phyloP scores from a whole-genome alignment of 345 rosid genomes.

The Citrus mangshanensis region DNA sequence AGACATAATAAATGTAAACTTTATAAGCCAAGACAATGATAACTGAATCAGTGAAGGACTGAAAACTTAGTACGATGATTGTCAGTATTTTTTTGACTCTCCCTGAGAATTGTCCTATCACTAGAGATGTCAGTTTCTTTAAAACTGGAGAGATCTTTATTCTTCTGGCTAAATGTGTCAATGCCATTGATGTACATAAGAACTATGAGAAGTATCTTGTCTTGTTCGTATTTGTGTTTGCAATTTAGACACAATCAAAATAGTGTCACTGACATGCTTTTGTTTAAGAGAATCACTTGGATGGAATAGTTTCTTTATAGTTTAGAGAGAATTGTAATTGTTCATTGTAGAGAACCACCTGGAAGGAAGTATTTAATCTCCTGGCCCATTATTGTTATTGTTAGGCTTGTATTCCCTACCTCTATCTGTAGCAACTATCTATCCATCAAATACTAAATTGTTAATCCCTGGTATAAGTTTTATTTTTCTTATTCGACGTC shows the following conservation, averaged over 20 bases:
- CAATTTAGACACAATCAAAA: conserved; percentile 1
- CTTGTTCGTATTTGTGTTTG: not conserved
- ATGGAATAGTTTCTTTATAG: not conserved
- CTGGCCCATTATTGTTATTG: not conserved
- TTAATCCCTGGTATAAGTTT: not conserved
- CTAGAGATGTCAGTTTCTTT: not conserved
- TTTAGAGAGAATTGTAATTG: not conserved
- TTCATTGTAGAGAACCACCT: not conserved
- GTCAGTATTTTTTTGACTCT: not conserved
- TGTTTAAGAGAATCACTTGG: not conserved
- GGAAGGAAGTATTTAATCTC: not conserved
- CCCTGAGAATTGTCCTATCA: not conserved
- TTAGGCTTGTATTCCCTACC: not conserved
- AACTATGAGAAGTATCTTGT: not conserved
- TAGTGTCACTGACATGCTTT: not conserved
- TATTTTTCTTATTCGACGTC: too few relatives aligned
- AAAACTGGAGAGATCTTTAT: not conserved
- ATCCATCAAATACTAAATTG: not conserved
- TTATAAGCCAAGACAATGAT: not conserved
- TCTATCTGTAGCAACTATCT: not conserved
- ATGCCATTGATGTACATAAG: not conserved
- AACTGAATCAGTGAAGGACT: not conserved
- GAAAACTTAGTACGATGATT: not conserved
- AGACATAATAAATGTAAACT: not conserved
- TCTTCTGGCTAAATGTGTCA: not conserved